Evolutionary conservation across 2,329 filamentous ascomycete genomes (phyloP).

Genomic region (Curvularia sp.): DNA sequence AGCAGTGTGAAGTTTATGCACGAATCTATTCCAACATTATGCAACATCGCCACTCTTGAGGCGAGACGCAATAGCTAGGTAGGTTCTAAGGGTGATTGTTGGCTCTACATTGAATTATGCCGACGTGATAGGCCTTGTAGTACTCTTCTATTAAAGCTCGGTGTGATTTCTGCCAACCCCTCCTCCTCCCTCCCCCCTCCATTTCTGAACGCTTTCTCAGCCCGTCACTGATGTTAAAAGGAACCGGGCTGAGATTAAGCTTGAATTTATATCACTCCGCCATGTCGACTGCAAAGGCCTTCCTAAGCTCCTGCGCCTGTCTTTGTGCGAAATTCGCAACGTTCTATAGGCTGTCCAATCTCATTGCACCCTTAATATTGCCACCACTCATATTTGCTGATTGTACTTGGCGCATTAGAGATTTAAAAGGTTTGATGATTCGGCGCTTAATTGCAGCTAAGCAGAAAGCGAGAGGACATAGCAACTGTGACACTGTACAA

Average conservation of each 20-base stretch:
- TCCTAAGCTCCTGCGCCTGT: slow-evolving; percentile 8
- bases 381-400: background rate
- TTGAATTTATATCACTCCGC: slow-evolving; percentile 6
- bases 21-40: slow-evolving; percentile 8
- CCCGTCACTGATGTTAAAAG: slow-evolving; percentile 1
- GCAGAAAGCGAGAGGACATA: slow-evolving; percentile 12
- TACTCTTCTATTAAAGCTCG: background rate
- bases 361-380: slow-evolving; percentile 12
- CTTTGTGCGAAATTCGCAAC: slow-evolving; percentile 8
- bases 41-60: slow-evolving; percentile 4
- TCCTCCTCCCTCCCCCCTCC: background rate
- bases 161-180: background rate
- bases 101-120: slow-evolving; percentile 6
- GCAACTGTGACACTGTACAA: slow-evolving; percentile 12
- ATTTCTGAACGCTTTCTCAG: slow-evolving; percentile 4
- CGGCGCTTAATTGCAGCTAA: slow-evolving; percentile 14
- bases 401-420: slow-evolving; percentile 8
- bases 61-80: background rate
- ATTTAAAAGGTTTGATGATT: slow-evolving; percentile 11
- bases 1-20: slow-evolving; percentile 5
- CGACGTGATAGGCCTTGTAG: background rate
- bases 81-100: slow-evolving; percentile 7
- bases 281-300: slow-evolving; percentile 6
- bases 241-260: background rate
- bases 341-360: slow-evolving; percentile 15